Percentiles rank a stretch among this genome's conserved stretches.
Evolutionary conservation across 2,329 filamentous ascomycete species (phyloP).

Genomic region (Pseudogymnoascus sp.): DNA sequence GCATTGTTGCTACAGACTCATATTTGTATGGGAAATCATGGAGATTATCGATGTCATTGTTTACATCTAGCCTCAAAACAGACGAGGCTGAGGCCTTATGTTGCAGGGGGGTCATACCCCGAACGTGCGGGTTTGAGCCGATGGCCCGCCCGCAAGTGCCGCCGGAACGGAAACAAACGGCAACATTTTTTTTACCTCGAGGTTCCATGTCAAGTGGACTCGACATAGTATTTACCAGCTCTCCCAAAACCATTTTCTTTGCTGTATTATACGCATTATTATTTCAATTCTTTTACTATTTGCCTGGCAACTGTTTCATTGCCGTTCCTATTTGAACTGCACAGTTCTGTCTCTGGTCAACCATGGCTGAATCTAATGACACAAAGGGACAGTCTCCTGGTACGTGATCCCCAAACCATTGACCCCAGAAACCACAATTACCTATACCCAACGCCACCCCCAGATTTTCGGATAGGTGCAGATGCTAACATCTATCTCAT

Average conservation of each 20-base stretch:
- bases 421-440: background rate
- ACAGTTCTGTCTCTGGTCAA: slow-evolving; percentile 10
- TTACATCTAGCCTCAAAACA: background rate
- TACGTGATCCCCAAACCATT: slow-evolving; percentile 15
- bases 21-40: background rate
- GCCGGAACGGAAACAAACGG: slow-evolving; percentile 6
- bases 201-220: slow-evolving; percentile 3
- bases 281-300: slow-evolving; percentile 6
- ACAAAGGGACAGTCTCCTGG: slow-evolving; percentile 21
- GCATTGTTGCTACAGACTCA: background rate
- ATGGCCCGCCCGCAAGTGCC: slow-evolving; percentile 5
- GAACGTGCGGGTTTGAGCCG: slow-evolving; percentile 5
- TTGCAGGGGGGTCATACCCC: background rate
- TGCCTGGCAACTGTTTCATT: slow-evolving; percentile 8
- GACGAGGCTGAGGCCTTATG: slow-evolving; percentile 1
- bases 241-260: slow-evolving; percentile 10
- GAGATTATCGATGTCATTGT: background rate
- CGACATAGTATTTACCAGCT: slow-evolving; percentile 5
- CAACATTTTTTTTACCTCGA: slow-evolving; percentile 5
- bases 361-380: slow-evolving; percentile 26
- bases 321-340: slow-evolving; percentile 6
- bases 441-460: background rate
- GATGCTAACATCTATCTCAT: background rate
- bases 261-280: slow-evolving; percentile 9
- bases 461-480: background rate